Evolutionary conservation across 2,329 filamentous ascomycete genomes (phyloP), one percentile per base, ranked within the genome.

Genomic region (Fusarium bactridioides): DNA sequence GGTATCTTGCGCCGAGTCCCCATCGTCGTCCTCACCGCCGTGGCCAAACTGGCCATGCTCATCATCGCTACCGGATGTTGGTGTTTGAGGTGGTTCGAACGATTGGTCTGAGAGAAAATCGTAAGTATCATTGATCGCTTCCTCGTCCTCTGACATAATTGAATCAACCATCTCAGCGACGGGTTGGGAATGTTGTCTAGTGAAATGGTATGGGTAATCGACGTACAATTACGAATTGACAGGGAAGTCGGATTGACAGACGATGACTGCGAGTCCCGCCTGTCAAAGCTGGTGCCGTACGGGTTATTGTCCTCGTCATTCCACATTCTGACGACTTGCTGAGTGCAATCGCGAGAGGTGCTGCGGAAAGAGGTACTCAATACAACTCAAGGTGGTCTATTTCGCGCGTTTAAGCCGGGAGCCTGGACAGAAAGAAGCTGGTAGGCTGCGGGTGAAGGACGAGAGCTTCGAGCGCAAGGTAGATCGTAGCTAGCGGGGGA

Each of bases 271-370:
- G 93, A 93, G 82, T 97, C 93, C 78, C 93, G 91, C 77, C 93
- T 92, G 82, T 96, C 93, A 85, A 97, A 98, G 82, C 94, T 95
- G 78, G 87, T 90, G 73, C 94, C 95, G 80, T 98, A 98, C 10
- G 95, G 95, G 82, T 98, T 98, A 84, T 98, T 98, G 80, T 98
- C 80, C 84, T 98, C 95, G 86, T 98, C 95, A 88, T 98, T 97
- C 95, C 95, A 98, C 95, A 98, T 98, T 60, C 48, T 77, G 78
- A 56, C 64, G 50, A 55, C 61, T 43, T 62, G 61, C 54, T 64
- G 62, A 40, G 59, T 44, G 66, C 64, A 68, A 74, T 67, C 33
- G 61, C 43, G 61, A 63, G 47, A 45, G 53, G 29, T 50, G 43
- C 29, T 74, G 57, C 53, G 43, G 41, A 57, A 57, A 45, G 37